Base-by-base conservation (phyloP, 2,329 filamentous ascomycete species). In the Mycosphaerella arachidis region DNA sequence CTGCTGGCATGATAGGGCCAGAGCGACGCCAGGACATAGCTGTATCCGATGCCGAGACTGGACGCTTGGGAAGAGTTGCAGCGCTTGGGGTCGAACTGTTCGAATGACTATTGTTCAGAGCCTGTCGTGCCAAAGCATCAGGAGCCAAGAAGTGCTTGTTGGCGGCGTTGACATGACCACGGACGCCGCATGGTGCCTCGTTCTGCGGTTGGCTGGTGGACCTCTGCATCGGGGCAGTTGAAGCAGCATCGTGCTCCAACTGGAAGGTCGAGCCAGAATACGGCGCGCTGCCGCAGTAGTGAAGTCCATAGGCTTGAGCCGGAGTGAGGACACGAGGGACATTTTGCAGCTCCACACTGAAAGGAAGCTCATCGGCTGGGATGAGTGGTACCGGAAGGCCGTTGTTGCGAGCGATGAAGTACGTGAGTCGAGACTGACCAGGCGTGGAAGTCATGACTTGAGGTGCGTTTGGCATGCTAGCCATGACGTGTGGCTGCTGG, bases 301-400 rank as follows among this genome's bases (percentile, higher is more conserved):
- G 63, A 67, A 76, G 68, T 5, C 67, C 68, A 18, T 66, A 63
- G 7, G 67, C 68, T 24, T 73, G 62, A 35, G 66, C 63, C n/a
- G 63, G 68, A 18, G 58, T 71, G 46, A 79, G 59, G 16, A 70
- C 64, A 1, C 71, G 70, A 37, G 75, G 73, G 6, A 77, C 63
- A 8, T 73, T 75, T 31, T 70, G 66, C 10, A 79, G 68, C n/a
- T 71, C 68, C 48, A 77, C 69, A 0, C 65, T 65, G 54, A 63
- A 61, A n/a, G 77, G 76, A 3, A 80, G 70, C 64, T 79, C 76
- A 56, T 80, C 78, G 6, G 70, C 72, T 18, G 77, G 74, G 13
- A 79, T 68, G 4, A 80, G 67, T 5, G 77, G 77, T 0, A 78
- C 71, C 53, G 75, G 67, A 8, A 64, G 59, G 12, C 72, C 71